Percentiles rank a stretch among this genome's conserved stretches.
Evolutionary conservation across 164 flowering plant species (phyloP).

Genomic region (Berberis vulgaris): DNA sequence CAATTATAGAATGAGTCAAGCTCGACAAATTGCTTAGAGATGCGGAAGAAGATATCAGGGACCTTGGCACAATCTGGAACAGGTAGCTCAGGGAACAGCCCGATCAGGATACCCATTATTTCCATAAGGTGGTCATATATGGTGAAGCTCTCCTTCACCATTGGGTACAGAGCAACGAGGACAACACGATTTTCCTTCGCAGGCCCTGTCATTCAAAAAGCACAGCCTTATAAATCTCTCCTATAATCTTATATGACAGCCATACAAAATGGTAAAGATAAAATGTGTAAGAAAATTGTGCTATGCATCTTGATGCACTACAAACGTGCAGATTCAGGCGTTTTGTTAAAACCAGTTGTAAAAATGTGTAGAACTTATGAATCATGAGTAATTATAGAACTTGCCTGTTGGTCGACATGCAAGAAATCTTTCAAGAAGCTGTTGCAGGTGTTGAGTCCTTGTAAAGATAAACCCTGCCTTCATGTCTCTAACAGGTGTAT

Average conservation of each 20-base stretch:
- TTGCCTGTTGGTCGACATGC: slow-evolving; percentile 83
- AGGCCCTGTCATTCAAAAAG: slow-evolving; percentile 30
- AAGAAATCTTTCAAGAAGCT: slow-evolving; percentile 72
- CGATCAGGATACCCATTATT: slow-evolving; percentile 58
- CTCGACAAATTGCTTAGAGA: slow-evolving; percentile 80
- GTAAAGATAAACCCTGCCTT: slow-evolving; percentile 39
- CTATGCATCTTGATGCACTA: too few relatives aligned
- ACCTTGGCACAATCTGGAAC: slow-evolving; percentile 59
- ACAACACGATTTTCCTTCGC: slow-evolving; percentile 63
- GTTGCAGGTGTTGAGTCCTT: slow-evolving; percentile 50
- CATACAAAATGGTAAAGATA: too few relatives aligned
- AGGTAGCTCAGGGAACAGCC: slow-evolving; percentile 71
- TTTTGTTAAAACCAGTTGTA: too few relatives aligned
- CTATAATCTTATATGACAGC: too few relatives aligned
- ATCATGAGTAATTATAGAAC: not conserved
- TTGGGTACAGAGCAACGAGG: slow-evolving; percentile 51
- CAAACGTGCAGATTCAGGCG: too few relatives aligned
- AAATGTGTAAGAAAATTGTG: too few relatives aligned
- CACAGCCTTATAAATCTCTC: not conserved
- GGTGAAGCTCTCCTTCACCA: slow-evolving; percentile 76
- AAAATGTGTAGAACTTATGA: too few relatives aligned
- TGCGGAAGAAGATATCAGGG: slow-evolving; percentile 51
- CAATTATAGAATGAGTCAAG: slow-evolving; percentile 34
- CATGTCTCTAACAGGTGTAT: slow-evolving; percentile 49
- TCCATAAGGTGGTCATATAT: slow-evolving; percentile 72